A percentile compares a stretch with the other conserved stretches of the same genome.
phyloP scores from a whole-genome alignment of 2,329 filamentous ascomycete species.

The Aspergillus ochraceoroseus region DNA sequence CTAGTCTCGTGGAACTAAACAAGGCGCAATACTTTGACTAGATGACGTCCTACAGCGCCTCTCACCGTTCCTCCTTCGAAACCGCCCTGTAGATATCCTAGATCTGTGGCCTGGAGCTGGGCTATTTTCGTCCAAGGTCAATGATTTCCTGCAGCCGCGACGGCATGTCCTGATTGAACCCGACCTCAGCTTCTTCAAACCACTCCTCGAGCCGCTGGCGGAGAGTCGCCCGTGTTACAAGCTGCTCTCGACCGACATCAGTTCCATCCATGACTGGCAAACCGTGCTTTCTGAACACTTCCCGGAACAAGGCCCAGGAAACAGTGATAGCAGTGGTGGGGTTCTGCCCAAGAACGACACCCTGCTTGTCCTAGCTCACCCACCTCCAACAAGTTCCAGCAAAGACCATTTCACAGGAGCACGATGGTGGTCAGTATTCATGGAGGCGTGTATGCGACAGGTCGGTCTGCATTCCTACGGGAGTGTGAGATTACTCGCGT shows the following conservation, averaged over 20 bases:
- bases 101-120: slow-evolving; percentile 80
- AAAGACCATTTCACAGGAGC: slow-evolving; percentile 48
- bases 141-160: slow-evolving; percentile 69
- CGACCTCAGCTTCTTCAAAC: slow-evolving; percentile 53
- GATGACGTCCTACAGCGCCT: slow-evolving; percentile 68
- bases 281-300: slow-evolving; percentile 41
- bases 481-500: slow-evolving; percentile 71
- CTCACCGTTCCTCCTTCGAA: slow-evolving; percentile 61
- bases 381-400: slow-evolving; percentile 53
- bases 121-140: slow-evolving; percentile 71
- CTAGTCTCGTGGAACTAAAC: background rate
- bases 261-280: slow-evolving; percentile 55
- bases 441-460: slow-evolving; percentile 54
- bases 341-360: slow-evolving; percentile 60
- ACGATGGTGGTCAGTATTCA: slow-evolving; percentile 53
- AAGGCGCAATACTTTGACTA: slow-evolving; percentile 18
- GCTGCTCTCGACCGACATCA: slow-evolving; percentile 52
- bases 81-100: slow-evolving; percentile 75
- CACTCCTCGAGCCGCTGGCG: slow-evolving; percentile 58
- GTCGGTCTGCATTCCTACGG: slow-evolving; percentile 69
- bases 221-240: slow-evolving; percentile 46
- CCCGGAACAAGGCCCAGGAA: slow-evolving; percentile 49
- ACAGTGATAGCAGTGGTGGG: slow-evolving; percentile 38
- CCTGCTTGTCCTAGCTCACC: slow-evolving; percentile 67
- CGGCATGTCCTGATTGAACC: slow-evolving; percentile 80